Evolutionary conservation across 257 asterid genomes (phyloP).

Genomic region (Catharanthus roseus): DNA sequence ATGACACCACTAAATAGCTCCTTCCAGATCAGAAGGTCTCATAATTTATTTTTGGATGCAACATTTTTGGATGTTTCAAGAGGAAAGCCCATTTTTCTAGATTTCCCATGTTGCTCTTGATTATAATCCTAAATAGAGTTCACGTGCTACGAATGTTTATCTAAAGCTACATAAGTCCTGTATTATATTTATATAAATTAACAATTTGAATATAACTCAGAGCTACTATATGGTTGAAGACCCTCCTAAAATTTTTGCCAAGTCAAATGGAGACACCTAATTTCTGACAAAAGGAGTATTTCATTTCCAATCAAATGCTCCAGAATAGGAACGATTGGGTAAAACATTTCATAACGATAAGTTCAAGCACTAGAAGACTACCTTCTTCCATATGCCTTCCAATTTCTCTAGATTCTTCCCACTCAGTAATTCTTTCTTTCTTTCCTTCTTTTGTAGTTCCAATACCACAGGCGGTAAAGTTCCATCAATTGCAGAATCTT

Average conservation of each 20-base stretch:
- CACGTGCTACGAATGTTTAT: neutral
- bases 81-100: neutral
- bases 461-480: constrained; percentile 41
- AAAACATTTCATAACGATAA: neutral
- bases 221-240: neutral
- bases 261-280: neutral
- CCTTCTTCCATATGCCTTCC: constrained; percentile 98
- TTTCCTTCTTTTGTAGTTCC: constrained; percentile 70
- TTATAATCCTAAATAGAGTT: neutral
- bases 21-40: neutral
- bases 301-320: neutral
- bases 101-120: neutral
- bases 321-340: neutral
- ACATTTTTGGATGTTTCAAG: neutral
- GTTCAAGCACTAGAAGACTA: constrained; percentile 27
- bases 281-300: neutral
- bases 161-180: neutral
- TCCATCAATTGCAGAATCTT: constrained; percentile 45
- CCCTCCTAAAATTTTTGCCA: neutral
- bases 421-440: constrained; percentile 58
- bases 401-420: constrained; percentile 66
- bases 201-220: neutral
- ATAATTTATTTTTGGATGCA: no score
- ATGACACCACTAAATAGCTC: neutral
- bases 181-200: neutral